Percentiles rank a stretch among this genome's conserved stretches.
Evolutionary conservation across 1,139 yeast genomes (phyloP).

Genomic region (Yamadazyma friedrichii): DNA sequence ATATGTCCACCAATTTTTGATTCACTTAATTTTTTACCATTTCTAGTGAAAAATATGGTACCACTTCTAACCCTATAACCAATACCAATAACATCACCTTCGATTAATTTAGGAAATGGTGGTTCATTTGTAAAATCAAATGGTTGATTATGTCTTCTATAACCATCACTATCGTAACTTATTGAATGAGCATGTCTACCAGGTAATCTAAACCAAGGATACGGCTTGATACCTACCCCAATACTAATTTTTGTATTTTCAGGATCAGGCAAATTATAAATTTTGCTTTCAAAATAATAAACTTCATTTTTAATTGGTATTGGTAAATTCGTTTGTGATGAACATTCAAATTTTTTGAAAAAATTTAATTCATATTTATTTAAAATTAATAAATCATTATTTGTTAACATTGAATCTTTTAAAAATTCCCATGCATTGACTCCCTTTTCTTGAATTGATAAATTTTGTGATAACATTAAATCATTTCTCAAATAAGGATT

Average conservation of each 20-base stretch:
- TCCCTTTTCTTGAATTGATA: slow-evolving; percentile 86
- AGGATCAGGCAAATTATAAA: slow-evolving; percentile 55
- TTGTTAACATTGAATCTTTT: slow-evolving; percentile 62
- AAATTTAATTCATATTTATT: slow-evolving; percentile 80
- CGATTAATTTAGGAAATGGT: slow-evolving; percentile 46
- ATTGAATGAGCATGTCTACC: slow-evolving; percentile 54
- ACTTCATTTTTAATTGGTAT: slow-evolving; percentile 84
- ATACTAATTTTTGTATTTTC: slow-evolving; percentile 42
- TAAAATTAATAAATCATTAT: slow-evolving; percentile 59
- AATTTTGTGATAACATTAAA: slow-evolving; percentile 48
- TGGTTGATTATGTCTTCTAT: slow-evolving; percentile 51
- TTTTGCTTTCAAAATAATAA: slow-evolving; percentile 85
- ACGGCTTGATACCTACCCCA: slow-evolving; percentile 51
- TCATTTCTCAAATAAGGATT: slow-evolving; percentile 55
- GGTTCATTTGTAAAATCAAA: slow-evolving; percentile 37
- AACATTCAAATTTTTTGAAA: slow-evolving; percentile 66
- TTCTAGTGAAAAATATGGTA: slow-evolving; percentile 65
- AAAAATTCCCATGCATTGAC: slow-evolving; percentile 90
- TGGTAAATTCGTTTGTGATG: slow-evolving; percentile 83
- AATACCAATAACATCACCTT: slow-evolving; percentile 68
- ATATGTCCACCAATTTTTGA: slow-evolving; percentile 69
- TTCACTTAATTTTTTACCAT: slow-evolving; percentile 68
- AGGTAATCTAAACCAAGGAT: slow-evolving; percentile 60
- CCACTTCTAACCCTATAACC: slow-evolving; percentile 64
- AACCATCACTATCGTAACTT: slow-evolving; percentile 53